Evolutionary conservation across 2,329 filamentous ascomycete species (phyloP).

Genomic region (Hymenoscyphus linearis): DNA sequence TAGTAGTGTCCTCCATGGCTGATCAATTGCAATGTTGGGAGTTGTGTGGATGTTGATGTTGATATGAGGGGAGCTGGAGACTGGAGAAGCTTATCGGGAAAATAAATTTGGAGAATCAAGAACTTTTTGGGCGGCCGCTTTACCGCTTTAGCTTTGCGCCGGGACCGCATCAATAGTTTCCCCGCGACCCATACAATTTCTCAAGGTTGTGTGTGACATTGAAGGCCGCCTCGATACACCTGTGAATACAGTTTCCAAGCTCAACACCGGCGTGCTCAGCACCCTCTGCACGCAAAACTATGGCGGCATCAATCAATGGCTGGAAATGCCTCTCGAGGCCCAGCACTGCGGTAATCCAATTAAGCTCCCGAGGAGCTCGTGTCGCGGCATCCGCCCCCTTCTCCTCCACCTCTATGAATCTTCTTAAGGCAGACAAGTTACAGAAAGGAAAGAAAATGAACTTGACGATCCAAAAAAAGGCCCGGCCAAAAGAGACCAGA

Average conservation of each 20-base stretch:
- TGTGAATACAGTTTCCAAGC: background rate
- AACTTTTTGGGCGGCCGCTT: constrained; percentile 20
- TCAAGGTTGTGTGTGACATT: too few relatives aligned
- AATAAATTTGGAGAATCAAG: constrained; percentile 9
- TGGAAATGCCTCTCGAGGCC: constrained; percentile 53
- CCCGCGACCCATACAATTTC: constrained; percentile 6
- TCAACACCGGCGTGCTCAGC: constrained; percentile 2
- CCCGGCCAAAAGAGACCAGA: constrained; percentile 20
- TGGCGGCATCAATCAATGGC: constrained; percentile 50
- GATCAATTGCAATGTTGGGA: background rate
- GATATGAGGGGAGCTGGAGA: background rate
- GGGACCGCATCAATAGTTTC: background rate
- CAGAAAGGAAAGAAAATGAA: constrained; percentile 14
- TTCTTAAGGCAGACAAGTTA: background rate
- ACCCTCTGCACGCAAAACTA: constrained; percentile 27
- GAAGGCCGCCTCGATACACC: background rate
- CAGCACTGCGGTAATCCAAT: constrained; percentile 29
- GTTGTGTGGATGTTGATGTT: background rate
- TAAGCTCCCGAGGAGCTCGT: constrained; percentile 11
- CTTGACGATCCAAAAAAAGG: constrained; percentile 45
- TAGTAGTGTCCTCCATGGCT: constrained; percentile 6
- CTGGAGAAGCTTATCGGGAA: constrained; percentile 8
- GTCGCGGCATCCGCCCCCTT: constrained; percentile 15
- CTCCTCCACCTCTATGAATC: constrained; percentile 27
- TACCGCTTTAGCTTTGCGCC: constrained; percentile 1